Conservation (phyloP, 306 rosid genomes). For the Benincasa hispida region DNA sequence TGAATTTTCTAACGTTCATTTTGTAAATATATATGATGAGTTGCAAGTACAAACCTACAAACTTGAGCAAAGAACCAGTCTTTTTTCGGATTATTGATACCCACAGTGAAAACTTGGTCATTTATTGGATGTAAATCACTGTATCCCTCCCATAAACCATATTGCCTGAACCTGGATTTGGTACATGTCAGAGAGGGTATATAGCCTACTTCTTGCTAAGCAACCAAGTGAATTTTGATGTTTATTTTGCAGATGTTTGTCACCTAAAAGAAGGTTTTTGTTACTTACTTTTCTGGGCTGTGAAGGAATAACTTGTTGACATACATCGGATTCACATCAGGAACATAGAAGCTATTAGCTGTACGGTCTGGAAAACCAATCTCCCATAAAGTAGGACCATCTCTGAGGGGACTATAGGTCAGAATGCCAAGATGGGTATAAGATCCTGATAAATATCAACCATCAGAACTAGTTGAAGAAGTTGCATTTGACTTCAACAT, state of each 20-base stretch:
- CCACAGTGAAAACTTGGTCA: slow-evolving; percentile 25
- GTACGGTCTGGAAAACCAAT: slow-evolving; percentile 36
- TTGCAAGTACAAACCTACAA: slow-evolving; percentile 17
- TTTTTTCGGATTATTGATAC: slow-evolving; percentile 24
- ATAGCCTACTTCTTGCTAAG: not conserved
- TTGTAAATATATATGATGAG: not conserved
- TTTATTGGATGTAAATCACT: slow-evolving; percentile 21
- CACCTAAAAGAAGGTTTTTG: not conserved
- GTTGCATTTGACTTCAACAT: not conserved
- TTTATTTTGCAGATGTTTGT: not conserved
- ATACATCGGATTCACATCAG: slow-evolving; percentile 33
- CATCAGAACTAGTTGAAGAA: slow-evolving; percentile 1
- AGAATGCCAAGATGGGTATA: slow-evolving; percentile 20
- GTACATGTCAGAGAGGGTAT: not conserved
- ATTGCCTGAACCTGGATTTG: slow-evolving; percentile 27
- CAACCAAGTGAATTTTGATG: not conserved
- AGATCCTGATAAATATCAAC: slow-evolving; percentile 13
- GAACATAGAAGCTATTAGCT: slow-evolving; percentile 26
- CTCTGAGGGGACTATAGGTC: slow-evolving; percentile 25
- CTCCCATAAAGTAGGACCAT: slow-evolving; percentile 37
- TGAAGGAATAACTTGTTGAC: slow-evolving; percentile 29
- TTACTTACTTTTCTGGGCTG: slow-evolving; percentile 32
- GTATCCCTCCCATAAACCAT: slow-evolving; percentile 42
- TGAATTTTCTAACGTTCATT: not conserved
- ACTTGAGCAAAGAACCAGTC: slow-evolving; percentile 42